A percentile compares a stretch with the other conserved stretches of the same genome.
Conservation (phyloP, 2,329 filamentous ascomycete species). For the Cephalotrichum gorgonifer region DNA sequence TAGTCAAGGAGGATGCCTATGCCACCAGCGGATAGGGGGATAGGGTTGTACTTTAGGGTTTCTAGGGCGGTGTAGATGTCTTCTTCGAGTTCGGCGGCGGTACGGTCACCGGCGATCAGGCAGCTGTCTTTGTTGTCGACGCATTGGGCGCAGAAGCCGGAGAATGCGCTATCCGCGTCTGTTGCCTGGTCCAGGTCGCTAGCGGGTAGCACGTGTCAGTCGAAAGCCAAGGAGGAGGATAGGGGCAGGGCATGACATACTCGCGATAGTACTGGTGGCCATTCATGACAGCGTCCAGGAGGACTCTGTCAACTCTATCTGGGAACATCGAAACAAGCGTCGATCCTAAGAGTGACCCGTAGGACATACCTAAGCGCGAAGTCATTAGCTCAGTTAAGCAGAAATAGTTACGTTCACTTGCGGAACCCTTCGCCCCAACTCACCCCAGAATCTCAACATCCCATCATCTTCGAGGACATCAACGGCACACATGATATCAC, state of each 20-base stretch:
- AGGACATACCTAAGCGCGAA: conserved; percentile 5
- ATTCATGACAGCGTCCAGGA: conserved; percentile 13
- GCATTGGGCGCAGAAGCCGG: conserved; percentile 17
- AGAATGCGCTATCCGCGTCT: conserved; percentile 17
- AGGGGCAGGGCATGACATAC: background rate
- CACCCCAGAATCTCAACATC: conserved; percentile 1
- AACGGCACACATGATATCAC: conserved; percentile 7
- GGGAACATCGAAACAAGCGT: conserved; percentile 7
- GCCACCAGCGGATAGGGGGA: conserved; percentile 9
- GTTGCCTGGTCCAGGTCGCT: conserved; percentile 15
- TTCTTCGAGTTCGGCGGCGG: conserved; percentile 22
- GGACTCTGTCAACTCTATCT: conserved; percentile 4
- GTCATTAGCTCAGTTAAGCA: background rate
- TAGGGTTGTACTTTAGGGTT: conserved; percentile 15
- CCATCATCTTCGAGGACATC: conserved; percentile 5
- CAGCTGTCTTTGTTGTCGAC: conserved; percentile 15
- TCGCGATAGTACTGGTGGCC: conserved; percentile 20
- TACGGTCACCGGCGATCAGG: conserved; percentile 18
- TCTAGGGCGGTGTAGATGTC: conserved; percentile 18
- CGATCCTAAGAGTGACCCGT: conserved; percentile 5
- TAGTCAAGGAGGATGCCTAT: conserved; percentile 15
- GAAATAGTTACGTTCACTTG: no score
- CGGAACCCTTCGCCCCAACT: background rate
- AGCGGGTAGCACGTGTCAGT: background rate
- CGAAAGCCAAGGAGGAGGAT: background rate